These are phyloP conservation scores for Iris macrosiphon DNA, from an alignment of 106 monocot genomes.

Conservation along the genomic window DNA sequence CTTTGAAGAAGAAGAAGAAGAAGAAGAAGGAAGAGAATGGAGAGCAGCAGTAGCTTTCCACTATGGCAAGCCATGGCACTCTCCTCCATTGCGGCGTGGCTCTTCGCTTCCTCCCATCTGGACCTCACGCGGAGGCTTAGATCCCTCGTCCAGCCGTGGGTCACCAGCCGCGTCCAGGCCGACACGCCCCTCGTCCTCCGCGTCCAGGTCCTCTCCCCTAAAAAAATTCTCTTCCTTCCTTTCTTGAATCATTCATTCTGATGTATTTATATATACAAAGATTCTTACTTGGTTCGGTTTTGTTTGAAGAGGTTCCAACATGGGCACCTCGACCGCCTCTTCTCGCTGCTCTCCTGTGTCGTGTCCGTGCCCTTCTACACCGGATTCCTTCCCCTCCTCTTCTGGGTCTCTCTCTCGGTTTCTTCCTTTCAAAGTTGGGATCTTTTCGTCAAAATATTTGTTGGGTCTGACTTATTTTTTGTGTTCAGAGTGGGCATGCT, in stretches of 20 bases:
- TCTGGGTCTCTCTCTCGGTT: conserved; percentile 61
- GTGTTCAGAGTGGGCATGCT: conserved; percentile 60
- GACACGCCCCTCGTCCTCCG: conserved; percentile 40
- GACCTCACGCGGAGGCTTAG: conserved; percentile 41
- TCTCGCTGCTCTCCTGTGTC: conserved; percentile 61
- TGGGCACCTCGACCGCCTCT: conserved; percentile 47
- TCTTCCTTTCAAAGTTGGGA: not conserved
- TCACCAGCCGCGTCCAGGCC: conserved; percentile 42
- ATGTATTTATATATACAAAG: no score
- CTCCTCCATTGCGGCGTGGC: conserved; percentile 41
- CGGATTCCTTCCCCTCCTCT: conserved; percentile 70
- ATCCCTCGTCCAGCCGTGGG: conserved; percentile 61
- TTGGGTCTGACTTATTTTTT: not conserved
- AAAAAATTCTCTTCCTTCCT: not conserved
- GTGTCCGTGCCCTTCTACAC: conserved; percentile 92
- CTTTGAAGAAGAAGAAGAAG: no score
- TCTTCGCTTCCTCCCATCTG: conserved; percentile 39
- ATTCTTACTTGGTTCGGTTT: not conserved
- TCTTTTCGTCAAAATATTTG: not conserved
- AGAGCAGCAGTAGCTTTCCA: conserved; percentile 4
- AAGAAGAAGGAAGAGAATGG: conserved; percentile 7
- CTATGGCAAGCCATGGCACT: conserved; percentile 55
- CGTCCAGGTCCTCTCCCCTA: conserved; percentile 42
- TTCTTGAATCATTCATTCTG: not conserved
- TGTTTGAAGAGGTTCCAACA: conserved; percentile 36